Evolutionary conservation across 345 rosid genomes (phyloP), one percentile per base, ranked within the genome.

Genomic region (Populus euphratica): DNA sequence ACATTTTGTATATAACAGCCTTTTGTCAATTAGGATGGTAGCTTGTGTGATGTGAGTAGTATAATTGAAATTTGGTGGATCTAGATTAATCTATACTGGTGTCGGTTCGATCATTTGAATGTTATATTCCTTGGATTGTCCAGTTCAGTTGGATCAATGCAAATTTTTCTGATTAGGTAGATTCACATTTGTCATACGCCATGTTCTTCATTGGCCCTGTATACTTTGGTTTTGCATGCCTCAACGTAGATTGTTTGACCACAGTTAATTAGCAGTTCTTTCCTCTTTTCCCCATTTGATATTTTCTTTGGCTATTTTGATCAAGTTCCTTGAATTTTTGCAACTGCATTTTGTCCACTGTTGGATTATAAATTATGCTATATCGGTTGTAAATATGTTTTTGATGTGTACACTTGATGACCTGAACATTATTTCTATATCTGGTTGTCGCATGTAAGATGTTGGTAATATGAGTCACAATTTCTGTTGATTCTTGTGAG

Each of bases 401-500:
- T 20, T 63, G 78, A 39, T 44, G 8, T 35, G 74, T 66, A 76
- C 20, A 73, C 16, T 35, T 50, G 50, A 54, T 64, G 69, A 47
- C 20, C 74, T 59, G 44, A 49, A 16, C 41, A 23, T 65, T 20
- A 23, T 18, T 68, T 73, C 14, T 16, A 16, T 7, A 21, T 54
- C 56, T 38, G 33, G 66, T 35, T 72, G 21, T 52, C 17, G 39
- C 33, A 25, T 65, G 12, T 27, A 43, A 27, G 70, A 27, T 29
- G 33, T 12, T 44, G 31, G 21, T n/a, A 49, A 33, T 29, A 49
- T 33, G 16, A 70, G 25, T 69, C 65, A 16, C 39, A 23, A 43
- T 65, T 50, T 59, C 13, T 35, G 64, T 16, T 73, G 62, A 70
- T 72, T 81, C 41, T n/a, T 36, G 33, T 75, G 29, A 67, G 82